Evolutionary conservation across 2,329 filamentous ascomycete genomes (phyloP).

Genomic region (Colletotrichum kahawae): DNA sequence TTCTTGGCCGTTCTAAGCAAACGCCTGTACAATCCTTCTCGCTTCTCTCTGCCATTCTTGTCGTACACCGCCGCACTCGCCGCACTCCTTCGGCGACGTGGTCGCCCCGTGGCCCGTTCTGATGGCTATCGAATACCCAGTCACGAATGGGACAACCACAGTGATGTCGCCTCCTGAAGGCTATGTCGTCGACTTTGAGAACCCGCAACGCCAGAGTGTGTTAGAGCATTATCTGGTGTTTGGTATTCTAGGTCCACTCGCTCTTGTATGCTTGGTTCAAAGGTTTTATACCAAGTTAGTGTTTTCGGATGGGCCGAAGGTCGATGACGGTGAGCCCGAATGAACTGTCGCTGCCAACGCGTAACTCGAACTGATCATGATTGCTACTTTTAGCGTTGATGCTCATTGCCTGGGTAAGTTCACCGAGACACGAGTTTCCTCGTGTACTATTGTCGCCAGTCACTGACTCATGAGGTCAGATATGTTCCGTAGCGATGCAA

Average conservation of each 20-base stretch:
- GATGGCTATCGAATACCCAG: constrained; percentile 21
- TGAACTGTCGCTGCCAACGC: not conserved
- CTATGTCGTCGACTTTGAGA: constrained; percentile 37
- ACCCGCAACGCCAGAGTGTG: constrained; percentile 31
- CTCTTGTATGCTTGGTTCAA: constrained; percentile 29
- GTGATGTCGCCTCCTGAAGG: constrained; percentile 30
- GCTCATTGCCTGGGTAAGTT: not conserved
- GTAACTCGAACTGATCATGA: not conserved
- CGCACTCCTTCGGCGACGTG: not conserved
- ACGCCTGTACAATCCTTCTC: not conserved
- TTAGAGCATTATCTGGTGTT: constrained; percentile 30
- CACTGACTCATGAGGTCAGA: not conserved
- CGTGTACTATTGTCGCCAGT: not conserved
- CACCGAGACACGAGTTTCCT: not conserved
- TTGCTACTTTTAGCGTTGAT: not conserved
- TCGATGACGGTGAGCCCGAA: constrained; percentile 22
- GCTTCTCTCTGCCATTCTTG: not conserved
- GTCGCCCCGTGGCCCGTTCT: not conserved
- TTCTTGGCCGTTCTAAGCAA: not conserved
- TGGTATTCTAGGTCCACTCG: constrained; percentile 28
- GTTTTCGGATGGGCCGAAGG: constrained; percentile 16
- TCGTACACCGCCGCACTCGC: not conserved
- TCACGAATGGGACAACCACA: constrained; percentile 28
- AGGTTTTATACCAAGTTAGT: constrained; percentile 28
- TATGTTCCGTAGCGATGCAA: constrained; percentile 28